Evolutionary conservation across 805 yeast genomes (phyloP).

Genomic region (Sugiyamaella mastotermitis): DNA sequence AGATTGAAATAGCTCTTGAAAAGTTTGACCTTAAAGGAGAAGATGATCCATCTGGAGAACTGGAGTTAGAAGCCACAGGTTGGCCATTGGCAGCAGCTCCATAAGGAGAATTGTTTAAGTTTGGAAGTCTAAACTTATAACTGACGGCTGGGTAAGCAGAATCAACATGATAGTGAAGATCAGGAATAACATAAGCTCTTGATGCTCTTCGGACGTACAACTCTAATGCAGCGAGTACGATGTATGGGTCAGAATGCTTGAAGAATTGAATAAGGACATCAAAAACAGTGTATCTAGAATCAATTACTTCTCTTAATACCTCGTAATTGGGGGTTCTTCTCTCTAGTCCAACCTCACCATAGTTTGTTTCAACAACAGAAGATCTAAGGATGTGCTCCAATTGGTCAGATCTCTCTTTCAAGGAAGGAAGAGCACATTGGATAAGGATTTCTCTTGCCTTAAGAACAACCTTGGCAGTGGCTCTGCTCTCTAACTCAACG

Average conservation of each 20-base stretch:
- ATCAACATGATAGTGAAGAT: constrained; percentile 54
- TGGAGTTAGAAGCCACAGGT: constrained; percentile 1
- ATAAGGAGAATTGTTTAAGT: constrained; percentile 63
- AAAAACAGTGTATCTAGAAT: constrained; percentile 91
- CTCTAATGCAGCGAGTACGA: constrained; percentile 93
- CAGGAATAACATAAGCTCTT: constrained; percentile 87
- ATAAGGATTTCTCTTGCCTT: constrained; percentile 95
- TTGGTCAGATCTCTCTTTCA: constrained; percentile 94
- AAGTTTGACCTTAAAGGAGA: constrained; percentile 15
- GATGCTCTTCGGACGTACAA: constrained; percentile 95
- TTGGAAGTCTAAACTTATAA: constrained; percentile 85
- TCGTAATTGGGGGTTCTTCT: constrained; percentile 79
- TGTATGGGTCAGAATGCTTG: constrained; percentile 75
- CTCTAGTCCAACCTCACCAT: constrained; percentile 74
- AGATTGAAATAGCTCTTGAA: constrained; percentile 76
- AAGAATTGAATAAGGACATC: constrained; percentile 93
- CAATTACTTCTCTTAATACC: constrained; percentile 84
- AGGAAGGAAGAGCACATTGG: constrained; percentile 94
- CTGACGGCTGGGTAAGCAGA: constrained; percentile 59
- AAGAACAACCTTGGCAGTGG: constrained; percentile 87
- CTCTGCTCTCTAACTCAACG: constrained; percentile 84
- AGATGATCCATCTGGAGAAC: constrained; percentile 35
- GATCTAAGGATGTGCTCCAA: constrained; percentile 91
- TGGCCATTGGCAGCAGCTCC: constrained; percentile 41
- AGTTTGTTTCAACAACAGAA: constrained; percentile 81